Conservation (phyloP, 768 basidiomycete genomes). For the Coprinopsis marcescibilis region DNA sequence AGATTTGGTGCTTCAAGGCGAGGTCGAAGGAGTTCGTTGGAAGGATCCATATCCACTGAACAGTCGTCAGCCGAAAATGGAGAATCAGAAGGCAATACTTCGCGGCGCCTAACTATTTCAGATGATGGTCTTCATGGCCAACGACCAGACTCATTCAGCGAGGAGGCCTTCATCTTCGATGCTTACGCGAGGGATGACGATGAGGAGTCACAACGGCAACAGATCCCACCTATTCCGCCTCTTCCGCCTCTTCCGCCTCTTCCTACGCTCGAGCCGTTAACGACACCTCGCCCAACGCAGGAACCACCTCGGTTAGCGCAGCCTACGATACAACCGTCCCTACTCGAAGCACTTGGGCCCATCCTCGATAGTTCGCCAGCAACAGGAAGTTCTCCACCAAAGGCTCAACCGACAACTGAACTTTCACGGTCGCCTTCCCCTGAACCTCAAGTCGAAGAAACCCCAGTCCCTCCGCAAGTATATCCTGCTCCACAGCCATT, state of each 20-base stretch:
- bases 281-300: conserved; percentile 13
- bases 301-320: conserved; percentile 19
- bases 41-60: conserved; percentile 62
- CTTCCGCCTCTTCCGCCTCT: conserved; percentile 27
- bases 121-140: conserved; percentile 35
- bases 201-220: conserved; percentile 39
- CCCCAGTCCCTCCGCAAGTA: conserved; percentile 21
- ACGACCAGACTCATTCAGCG: conserved; percentile 72
- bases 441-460: conserved; percentile 18
- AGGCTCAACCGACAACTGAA: conserved; percentile 26
- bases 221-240: too few relatives aligned
- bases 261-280: conserved; percentile 11
- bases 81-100: conserved; percentile 38
- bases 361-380: conserved; percentile 65
- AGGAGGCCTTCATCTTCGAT: conserved; percentile 80
- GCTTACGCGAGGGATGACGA: conserved; percentile 63
- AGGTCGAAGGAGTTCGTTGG: conserved; percentile 24
- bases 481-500: conserved; percentile 15
- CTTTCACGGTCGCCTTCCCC: conserved; percentile 62
- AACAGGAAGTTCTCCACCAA: conserved; percentile 49
- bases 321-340: conserved; percentile 25
- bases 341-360: conserved; percentile 31
- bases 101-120: conserved; percentile 38
- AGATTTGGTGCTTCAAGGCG: conserved; percentile 59
- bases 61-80: conserved; percentile 67